These are phyloP conservation scores for Boehmeria nivea DNA, from an alignment of 306 rosid species.

Conservation along the genomic window DNA sequence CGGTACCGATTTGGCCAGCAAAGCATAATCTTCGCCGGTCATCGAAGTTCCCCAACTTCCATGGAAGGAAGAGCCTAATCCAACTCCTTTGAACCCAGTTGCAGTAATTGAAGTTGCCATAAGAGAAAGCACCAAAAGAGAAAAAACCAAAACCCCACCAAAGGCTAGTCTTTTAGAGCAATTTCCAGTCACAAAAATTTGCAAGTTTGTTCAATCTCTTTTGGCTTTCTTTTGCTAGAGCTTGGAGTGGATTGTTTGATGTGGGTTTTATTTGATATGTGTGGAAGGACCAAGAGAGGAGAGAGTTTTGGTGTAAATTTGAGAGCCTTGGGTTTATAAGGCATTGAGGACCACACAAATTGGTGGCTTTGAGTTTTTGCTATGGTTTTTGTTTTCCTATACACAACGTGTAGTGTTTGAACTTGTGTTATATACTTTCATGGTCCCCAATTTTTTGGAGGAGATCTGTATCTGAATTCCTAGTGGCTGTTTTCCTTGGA, in stretches of 20 bases:
- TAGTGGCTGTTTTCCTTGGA: conserved; percentile 18
- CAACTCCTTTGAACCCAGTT: conserved; percentile 39
- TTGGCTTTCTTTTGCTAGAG: conserved; percentile 5
- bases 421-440: background rate
- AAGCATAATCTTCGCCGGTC: conserved; percentile 56
- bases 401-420: conserved; percentile 23
- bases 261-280: conserved; percentile 35
- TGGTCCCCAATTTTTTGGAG: conserved; percentile 22
- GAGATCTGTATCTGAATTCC: conserved; percentile 32
- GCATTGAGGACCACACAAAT: conserved; percentile 31
- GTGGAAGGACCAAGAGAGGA: conserved; percentile 26
- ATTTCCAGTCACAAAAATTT: background rate
- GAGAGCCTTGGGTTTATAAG: conserved; percentile 56
- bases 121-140: background rate
- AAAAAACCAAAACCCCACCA: background rate
- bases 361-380: conserved; percentile 45
- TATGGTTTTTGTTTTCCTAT: conserved; percentile 2
- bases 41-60: conserved; percentile 79
- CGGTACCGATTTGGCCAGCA: conserved; percentile 43
- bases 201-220: background rate
- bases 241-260: conserved; percentile 16
- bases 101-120: conserved; percentile 74
- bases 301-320: conserved; percentile 49
- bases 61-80: conserved; percentile 52
- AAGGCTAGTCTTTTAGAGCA: background rate